phyloP scores from a whole-genome alignment of 2,329 filamentous ascomycete genomes.

The Paecilomyces niveus region DNA sequence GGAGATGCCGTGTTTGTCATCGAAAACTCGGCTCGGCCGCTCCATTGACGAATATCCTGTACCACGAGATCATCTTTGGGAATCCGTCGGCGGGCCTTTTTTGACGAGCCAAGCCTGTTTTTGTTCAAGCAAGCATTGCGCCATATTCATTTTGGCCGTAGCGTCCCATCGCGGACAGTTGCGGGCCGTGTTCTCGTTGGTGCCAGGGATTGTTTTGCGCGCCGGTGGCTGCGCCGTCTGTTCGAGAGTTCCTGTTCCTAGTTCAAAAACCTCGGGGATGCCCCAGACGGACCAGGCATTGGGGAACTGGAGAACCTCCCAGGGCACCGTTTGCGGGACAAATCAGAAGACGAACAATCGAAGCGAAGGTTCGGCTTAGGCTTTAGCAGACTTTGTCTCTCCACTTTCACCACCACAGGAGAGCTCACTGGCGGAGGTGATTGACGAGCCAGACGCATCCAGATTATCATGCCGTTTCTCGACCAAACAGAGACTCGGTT shows the following conservation, averaged over 20 bases:
- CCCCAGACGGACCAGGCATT: not conserved
- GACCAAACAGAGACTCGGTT: not conserved
- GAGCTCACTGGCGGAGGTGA: not conserved
- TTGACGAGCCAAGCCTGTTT: not conserved
- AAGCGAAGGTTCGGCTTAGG: not conserved
- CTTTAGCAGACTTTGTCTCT: not conserved
- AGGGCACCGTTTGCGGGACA: not conserved
- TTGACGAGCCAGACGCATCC: not conserved
- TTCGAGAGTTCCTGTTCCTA: not conserved
- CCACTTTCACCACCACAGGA: not conserved
- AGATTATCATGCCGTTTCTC: not conserved
- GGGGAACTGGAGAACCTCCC: not conserved
- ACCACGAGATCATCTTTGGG: not conserved
- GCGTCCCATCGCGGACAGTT: not conserved
- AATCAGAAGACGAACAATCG: not conserved
- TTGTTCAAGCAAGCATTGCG: not conserved
- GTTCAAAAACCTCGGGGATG: not conserved
- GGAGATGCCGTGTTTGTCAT: not conserved
- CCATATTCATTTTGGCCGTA: not conserved
- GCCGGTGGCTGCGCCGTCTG: not conserved
- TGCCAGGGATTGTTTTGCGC: not conserved
- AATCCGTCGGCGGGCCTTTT: not conserved
- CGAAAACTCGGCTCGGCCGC: not conserved
- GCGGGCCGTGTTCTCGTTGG: not conserved
- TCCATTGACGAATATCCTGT: not conserved